phyloP scores from a whole-genome alignment of 495 filamentous ascomycete species.

The Oidiodendron maius region DNA sequence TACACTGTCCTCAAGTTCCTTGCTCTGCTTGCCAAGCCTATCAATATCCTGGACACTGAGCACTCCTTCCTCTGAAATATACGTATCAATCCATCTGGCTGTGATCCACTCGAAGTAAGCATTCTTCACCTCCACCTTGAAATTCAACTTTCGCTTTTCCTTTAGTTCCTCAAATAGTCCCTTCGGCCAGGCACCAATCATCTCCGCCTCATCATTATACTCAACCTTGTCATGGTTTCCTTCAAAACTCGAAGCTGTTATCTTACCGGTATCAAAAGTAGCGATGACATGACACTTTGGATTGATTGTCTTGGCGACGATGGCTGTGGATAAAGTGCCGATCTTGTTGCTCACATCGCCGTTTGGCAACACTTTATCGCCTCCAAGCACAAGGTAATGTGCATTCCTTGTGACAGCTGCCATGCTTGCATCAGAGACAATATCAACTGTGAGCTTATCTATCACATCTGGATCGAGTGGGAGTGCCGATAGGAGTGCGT shows the following conservation, averaged over 20 bases:
- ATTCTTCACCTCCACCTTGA: constrained; percentile 43
- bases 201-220: constrained; percentile 29
- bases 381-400: constrained; percentile 54
- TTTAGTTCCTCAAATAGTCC: neutral
- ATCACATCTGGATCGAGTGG: constrained; percentile 14
- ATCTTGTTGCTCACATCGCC: constrained; percentile 63
- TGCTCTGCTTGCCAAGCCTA: constrained; percentile 25
- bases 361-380: constrained; percentile 51
- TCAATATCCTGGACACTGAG: constrained; percentile 26
- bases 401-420: constrained; percentile 41
- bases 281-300: constrained; percentile 43
- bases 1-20: constrained; percentile 23
- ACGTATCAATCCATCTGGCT: constrained; percentile 43
- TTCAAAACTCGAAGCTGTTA: constrained; percentile 35
- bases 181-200: constrained; percentile 39
- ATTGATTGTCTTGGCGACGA: constrained; percentile 40
- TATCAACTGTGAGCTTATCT: constrained; percentile 30
- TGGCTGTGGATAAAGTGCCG: constrained; percentile 50
- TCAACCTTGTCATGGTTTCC: constrained; percentile 25
- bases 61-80: constrained; percentile 48
- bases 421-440: constrained; percentile 58
- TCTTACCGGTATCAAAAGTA: constrained; percentile 54
- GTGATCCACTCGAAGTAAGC: constrained; percentile 65
- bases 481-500: constrained; percentile 34
- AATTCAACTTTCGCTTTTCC: constrained; percentile 1